Base-by-base conservation (phyloP, 140 eudicot genomes). In the Oenanthe javanica region DNA sequence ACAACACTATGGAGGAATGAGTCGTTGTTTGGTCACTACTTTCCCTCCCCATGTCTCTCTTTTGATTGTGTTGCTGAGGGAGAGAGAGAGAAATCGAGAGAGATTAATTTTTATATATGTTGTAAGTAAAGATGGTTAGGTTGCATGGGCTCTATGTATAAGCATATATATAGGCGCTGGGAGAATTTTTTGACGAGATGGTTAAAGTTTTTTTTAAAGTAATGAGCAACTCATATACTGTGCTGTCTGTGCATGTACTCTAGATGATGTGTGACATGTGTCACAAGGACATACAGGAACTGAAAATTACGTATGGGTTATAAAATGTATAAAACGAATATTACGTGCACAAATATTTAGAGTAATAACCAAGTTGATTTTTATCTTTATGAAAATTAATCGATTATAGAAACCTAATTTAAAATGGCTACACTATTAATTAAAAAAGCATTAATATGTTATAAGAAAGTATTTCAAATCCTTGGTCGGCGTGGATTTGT, bases 1-100 rank as follows among this genome's bases (percentile, higher is more conserved):
- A 67, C 90, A 90, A 81, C 14, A 88, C 87, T 84, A 90, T 81
- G 82, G 92, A 82, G 47, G 70, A 90, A 64, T 84, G 52, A 12
- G 67, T 76, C 21, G 77, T 79, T 61, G 77, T 55, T 2, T 81
- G 79, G 75, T 77, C 50, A 80, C 55, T 77, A 48, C 50, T 79
- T 76, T 81, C 82, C 73, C 77, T 66, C 5, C 74, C 83, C 89
- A 86, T 84, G 31, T 55, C 8, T 75, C 23, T 72, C 46, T 72
- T 72, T 18, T 61, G 16, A 6, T n/a, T 61, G 16, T 45, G 42
- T 79, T 27, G 52, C 2, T 9, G 25, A 27, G 74, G 36, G 46
- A 31, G 47, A 31, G 74, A 67, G 14, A 67, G 74, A 67, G 19
- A 14, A 31, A 31, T 31, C 31, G 31, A 31, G 31, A 31, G 31